Evolutionary conservation across 768 basidiomycete genomes (phyloP), one percentile per base, ranked within the genome.

Genomic region (Phanerodontia chrysosporium): DNA sequence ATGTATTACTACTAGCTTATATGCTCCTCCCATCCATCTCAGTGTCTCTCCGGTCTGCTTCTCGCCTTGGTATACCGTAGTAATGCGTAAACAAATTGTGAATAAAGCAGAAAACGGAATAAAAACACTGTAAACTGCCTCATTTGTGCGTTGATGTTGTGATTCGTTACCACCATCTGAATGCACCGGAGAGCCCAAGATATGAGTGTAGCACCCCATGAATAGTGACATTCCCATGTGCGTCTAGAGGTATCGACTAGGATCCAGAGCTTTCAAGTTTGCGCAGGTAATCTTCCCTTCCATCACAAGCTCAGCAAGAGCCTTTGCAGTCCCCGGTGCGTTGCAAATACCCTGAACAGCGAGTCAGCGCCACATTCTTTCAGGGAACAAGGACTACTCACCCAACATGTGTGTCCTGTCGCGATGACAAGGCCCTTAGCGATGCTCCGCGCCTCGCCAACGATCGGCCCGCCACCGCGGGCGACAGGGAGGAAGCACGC

Each of bases 401-500:
- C 86, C 87, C 89, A 90, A 65, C 86, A 89, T 0, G 87, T 87
- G 69, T 92, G 90, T 22, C 92, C 93, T 7, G 84, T 83, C 0
- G 85, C 90, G 28, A 95, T 76, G 58, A 82, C 82, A 56, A 94
- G 68, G 0, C 90, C 87, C 63, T 80, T 79, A 2, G 84, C 81
- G 39, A 85, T 76, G 24, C 67, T 70, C 8, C 62, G 67, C 13
- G 85, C 83, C 63, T 83, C 80, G 0, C 90, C 92, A 1, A 96
- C 71, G 45, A 94, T 83, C 0, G 92, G 92, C 2, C 86, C 84
- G 1, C 83, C 87, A 2, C 85, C 84, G 51, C 73, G 77, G 25
- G 86, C 83, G 6, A 80, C 76, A 0, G 94, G 92, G 58, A 95
- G 71, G 70, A 84, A 95, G 68, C 93, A 96, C 5, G 91, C 92